Evolutionary conservation across 805 yeast species (phyloP), one percentile per base, ranked within the genome.

Genomic region (Tanozyma kutaoensis): DNA sequence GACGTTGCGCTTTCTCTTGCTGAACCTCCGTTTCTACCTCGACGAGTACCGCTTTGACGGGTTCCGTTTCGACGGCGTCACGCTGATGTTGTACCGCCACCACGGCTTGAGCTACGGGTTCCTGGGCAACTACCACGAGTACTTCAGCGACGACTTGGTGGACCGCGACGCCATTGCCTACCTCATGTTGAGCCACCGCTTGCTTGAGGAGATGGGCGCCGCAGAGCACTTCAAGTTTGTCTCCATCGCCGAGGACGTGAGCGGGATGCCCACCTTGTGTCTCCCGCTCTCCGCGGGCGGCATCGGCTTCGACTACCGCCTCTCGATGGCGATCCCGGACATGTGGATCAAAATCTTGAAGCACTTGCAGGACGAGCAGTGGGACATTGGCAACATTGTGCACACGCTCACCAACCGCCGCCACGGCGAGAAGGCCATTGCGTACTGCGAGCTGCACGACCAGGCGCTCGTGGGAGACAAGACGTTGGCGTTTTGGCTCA

Each of bases 401-500:
- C 76, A 71, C 46, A 81, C 93, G 2, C 64, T 88, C 41, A 73
- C 94, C 19, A 91, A 88, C 54, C 69, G 97, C 43, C 69, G 98
- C 37, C 73, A 85, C 50, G 72, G 73, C 22, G 97, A 88, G 52
- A 75, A 72, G 45, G 86, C 95, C 28, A 81, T 88, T 38, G 76
- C 91, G 3, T 88, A 88, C 46, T 80, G 93, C 36, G 98, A 88
- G 55, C 77, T 93, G 11, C 98, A 88, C 47, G 98, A 88, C 49
- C 98, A 88, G 58, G 97, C 97, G 6, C 64, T 88, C 29, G 98
- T 88, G 14, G 98, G 98, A 28, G 98, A 88, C 50, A 88, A 88
- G 50, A 82, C 95, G 3, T 56, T 88, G 32, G 97, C 97, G 1
- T 88, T 88, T 47, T 91, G 98, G 98, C 65, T 88, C 31, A 88